phyloP scores from a whole-genome alignment of 768 basidiomycete genomes.

The Hygrophorus russula region DNA sequence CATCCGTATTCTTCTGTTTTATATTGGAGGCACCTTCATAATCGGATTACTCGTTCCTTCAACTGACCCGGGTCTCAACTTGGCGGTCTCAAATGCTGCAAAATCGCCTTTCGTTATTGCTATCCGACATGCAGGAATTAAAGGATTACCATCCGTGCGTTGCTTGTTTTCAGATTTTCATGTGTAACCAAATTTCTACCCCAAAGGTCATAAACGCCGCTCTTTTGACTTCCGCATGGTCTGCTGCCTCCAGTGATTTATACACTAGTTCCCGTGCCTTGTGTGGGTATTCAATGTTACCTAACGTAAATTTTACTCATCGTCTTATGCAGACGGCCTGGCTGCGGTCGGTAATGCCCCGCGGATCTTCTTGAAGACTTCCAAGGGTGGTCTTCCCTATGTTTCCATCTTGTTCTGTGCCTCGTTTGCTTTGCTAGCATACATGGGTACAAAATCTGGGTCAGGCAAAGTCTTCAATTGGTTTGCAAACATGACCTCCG shows the following conservation, averaged over 20 bases:
- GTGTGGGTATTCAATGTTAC: constrained; percentile 34
- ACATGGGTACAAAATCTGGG: constrained; percentile 61
- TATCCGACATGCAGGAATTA: constrained; percentile 78
- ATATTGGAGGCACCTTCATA: constrained; percentile 53
- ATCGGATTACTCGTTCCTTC: constrained; percentile 82
- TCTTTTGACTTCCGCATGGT: constrained; percentile 85
- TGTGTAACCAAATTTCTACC: constrained; percentile 5
- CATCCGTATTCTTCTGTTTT: constrained; percentile 79
- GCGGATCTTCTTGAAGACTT: constrained; percentile 58
- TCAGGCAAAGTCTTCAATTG: constrained; percentile 70
- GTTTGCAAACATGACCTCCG: constrained; percentile 70
- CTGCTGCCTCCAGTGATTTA: constrained; percentile 80
- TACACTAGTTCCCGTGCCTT: constrained; percentile 84
- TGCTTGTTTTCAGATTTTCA: neutral
- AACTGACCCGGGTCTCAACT: constrained; percentile 40
- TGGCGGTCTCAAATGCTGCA: constrained; percentile 49
- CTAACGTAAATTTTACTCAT: neutral
- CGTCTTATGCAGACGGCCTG: constrained; percentile 53
- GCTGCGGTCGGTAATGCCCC: constrained; percentile 77
- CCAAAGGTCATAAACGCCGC: constrained; percentile 67
- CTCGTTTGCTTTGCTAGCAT: constrained; percentile 60
- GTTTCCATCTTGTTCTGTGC: constrained; percentile 61
- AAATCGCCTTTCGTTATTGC: constrained; percentile 91
- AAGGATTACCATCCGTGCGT: constrained; percentile 64
- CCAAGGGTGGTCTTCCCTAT: constrained; percentile 66